Percentiles rank a stretch among this genome's conserved stretches.
Evolutionary conservation across 2,329 filamentous ascomycete genomes (phyloP).

Genomic region (Dichotomopilus funicola): DNA sequence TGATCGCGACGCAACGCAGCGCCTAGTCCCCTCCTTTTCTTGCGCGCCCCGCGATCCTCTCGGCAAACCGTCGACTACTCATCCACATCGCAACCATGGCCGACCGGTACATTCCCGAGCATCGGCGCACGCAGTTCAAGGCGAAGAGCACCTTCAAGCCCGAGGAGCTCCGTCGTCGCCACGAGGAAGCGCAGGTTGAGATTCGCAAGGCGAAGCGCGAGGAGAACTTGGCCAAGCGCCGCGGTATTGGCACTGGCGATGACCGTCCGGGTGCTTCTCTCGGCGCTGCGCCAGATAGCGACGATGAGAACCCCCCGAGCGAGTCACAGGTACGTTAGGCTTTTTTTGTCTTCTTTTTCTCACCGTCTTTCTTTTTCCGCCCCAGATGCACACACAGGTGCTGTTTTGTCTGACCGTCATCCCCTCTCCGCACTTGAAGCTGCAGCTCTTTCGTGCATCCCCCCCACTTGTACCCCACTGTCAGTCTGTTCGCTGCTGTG

Average conservation of each 20-base stretch:
- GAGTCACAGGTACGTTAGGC: slow-evolving; percentile 76
- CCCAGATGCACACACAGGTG: too few species aligned
- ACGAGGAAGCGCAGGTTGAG: slow-evolving; percentile 98
- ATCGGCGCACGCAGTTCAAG: slow-evolving; percentile 99
- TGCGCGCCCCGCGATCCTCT: slow-evolving; percentile 7
- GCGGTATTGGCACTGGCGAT: slow-evolving; percentile 81
- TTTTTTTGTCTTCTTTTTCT: background rate
- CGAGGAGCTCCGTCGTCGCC: slow-evolving; percentile 94
- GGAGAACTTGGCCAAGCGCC: slow-evolving; percentile 96
- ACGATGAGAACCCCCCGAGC: slow-evolving; percentile 91
- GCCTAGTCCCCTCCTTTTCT: slow-evolving; percentile 2
- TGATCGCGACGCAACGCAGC: background rate
- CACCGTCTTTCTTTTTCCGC: background rate
- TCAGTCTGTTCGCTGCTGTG: slow-evolving; percentile 7
- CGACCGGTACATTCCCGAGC: slow-evolving; percentile 98
- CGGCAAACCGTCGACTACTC: slow-evolving; percentile 17
- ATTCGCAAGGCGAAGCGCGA: slow-evolving; percentile 98
- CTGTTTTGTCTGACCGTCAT: background rate
- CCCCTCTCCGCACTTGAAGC: slow-evolving; percentile 4
- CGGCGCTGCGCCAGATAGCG: slow-evolving; percentile 87
- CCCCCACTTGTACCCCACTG: slow-evolving; percentile 24
- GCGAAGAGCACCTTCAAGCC: slow-evolving; percentile 99
- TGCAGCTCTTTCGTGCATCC: slow-evolving; percentile 10
- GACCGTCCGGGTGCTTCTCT: slow-evolving; percentile 73
- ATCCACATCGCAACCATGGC: slow-evolving; percentile 61